Evolutionary conservation across 306 rosid genomes (phyloP).

Genomic region (Acacia acuminata): DNA sequence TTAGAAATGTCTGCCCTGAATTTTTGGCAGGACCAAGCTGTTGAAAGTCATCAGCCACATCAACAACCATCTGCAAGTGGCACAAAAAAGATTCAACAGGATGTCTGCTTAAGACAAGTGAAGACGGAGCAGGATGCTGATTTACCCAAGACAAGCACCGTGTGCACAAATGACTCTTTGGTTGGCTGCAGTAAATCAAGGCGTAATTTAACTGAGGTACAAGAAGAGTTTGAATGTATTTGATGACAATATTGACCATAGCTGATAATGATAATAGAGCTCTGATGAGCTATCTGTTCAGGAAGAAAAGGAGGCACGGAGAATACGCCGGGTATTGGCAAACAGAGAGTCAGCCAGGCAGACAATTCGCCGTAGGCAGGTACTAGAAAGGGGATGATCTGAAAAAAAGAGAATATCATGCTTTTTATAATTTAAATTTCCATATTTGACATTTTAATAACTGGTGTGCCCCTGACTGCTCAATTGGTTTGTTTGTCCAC

Average conservation of each 20-base stretch:
- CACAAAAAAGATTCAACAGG: constrained; percentile 30
- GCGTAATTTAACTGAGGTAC: constrained; percentile 83
- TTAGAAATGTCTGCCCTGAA: constrained; percentile 53
- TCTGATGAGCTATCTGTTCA: constrained; percentile 34
- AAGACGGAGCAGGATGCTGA: constrained; percentile 58
- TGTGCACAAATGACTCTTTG: constrained; percentile 42
- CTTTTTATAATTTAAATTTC: constrained; percentile 10
- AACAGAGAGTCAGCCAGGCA: constrained; percentile 97
- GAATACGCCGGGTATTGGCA: constrained; percentile 85
- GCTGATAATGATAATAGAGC: not conserved
- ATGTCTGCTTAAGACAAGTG: constrained; percentile 25
- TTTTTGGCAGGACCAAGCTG: constrained; percentile 67
- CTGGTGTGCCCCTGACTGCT: not conserved
- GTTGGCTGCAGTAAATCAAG: constrained; percentile 63
- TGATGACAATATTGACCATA: constrained; percentile 3
- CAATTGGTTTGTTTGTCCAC: not conserved
- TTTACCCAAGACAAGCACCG: constrained; percentile 34
- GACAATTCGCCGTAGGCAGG: constrained; percentile 98
- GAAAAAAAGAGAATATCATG: not conserved
- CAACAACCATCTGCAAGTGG: constrained; percentile 36
- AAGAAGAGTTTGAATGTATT: constrained; percentile 11
- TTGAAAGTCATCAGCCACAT: constrained; percentile 38
- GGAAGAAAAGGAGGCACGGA: constrained; percentile 91
- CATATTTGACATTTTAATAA: not conserved
- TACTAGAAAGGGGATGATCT: constrained; percentile 30